Conservation (phyloP, 192 early-diverging fungal genomes). For the Umbelopsis ramanniana region DNA sequence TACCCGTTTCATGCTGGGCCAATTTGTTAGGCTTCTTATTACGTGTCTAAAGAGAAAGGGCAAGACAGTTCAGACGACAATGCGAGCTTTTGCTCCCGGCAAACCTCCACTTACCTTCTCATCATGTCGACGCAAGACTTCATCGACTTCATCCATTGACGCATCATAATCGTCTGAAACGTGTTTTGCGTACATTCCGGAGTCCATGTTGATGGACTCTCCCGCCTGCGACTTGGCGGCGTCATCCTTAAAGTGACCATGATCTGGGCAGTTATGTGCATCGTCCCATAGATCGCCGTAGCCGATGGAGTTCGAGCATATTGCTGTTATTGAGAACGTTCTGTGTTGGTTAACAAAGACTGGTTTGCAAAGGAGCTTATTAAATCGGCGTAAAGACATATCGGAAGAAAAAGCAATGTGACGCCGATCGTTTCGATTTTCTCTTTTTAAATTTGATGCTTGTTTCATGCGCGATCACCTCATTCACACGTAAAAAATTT, state of each 20-base stretch:
- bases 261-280: conserved; percentile 7
- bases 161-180: conserved; percentile 1
- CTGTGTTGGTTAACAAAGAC: neutral
- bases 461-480: too few relatives aligned
- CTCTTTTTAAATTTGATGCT: too few relatives aligned
- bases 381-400: neutral
- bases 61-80: neutral
- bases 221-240: neutral
- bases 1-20: neutral
- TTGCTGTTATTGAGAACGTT: neutral
- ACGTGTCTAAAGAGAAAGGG: neutral
- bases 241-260: neutral
- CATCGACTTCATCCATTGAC: neutral
- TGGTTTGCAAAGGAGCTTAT: neutral
- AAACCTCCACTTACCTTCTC: neutral
- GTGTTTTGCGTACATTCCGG: neutral
- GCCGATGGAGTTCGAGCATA: neutral
- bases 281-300: conserved; percentile 11
- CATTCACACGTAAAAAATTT: neutral
- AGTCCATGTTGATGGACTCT: neutral
- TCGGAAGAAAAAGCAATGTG: too few relatives aligned
- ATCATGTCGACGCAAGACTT: neutral
- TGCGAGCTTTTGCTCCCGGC: neutral
- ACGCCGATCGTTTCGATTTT: neutral
- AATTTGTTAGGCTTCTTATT: neutral